Evolutionary conservation across 805 yeast genomes (phyloP).

Genomic region (Candida orba): DNA sequence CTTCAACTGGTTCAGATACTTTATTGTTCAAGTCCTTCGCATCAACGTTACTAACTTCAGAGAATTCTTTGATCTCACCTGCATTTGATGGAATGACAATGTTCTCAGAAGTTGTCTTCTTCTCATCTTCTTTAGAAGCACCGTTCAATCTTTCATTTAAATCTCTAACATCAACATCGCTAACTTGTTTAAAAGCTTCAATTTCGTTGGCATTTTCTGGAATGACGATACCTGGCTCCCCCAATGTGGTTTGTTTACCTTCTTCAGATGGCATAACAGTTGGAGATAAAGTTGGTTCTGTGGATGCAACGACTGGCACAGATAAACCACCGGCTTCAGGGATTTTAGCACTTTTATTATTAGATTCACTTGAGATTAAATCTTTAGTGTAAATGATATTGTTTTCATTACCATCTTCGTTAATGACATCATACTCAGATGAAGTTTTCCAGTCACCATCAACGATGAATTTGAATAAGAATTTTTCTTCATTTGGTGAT

Average conservation of each 20-base stretch:
- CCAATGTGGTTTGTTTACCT: constrained; percentile 34
- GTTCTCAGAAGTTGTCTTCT: background rate
- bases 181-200: constrained; percentile 53
- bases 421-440: constrained; percentile 32
- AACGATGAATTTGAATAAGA: constrained; percentile 53
- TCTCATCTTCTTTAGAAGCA: no score
- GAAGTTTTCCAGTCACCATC: constrained; percentile 59
- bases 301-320: no score
- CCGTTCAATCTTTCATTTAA: constrained; percentile 39
- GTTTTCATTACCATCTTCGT: constrained; percentile 32
- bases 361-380: constrained; percentile 7
- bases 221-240: constrained; percentile 71
- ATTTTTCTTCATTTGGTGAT: constrained; percentile 28
- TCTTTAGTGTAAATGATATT: constrained; percentile 27
- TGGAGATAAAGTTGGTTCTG: constrained; percentile 6
- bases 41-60: constrained; percentile 6
- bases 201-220: constrained; percentile 55
- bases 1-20: background rate
- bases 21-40: constrained; percentile 17
- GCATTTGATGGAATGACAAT: constrained; percentile 7
- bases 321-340: constrained; percentile 43
- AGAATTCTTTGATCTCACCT: background rate
- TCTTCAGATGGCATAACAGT: constrained; percentile 36
- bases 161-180: constrained; percentile 49
- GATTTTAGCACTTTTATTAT: constrained; percentile 21